Base-by-base conservation (phyloP, 2,329 filamentous ascomycete species). In the Trichoderma sp. region DNA sequence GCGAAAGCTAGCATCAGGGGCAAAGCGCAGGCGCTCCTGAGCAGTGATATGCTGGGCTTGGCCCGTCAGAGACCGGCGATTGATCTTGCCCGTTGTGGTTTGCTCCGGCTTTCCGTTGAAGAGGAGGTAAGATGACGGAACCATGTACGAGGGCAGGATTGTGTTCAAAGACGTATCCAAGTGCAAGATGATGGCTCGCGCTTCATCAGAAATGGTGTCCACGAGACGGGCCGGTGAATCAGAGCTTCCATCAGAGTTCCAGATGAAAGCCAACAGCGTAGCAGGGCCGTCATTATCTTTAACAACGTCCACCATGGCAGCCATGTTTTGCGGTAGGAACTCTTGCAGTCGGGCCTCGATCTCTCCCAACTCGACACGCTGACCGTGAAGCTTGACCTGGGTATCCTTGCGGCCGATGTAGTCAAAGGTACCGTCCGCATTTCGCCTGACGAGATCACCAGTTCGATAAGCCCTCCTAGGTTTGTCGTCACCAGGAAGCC, bases 81-180 rank as follows among this genome's bases (percentile, higher is more conserved):
- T 66, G 3, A 69, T 24, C 58, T 70, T 70, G 19, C 59, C 63
- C 3, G 69, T 68, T 10, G 47, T 17, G 4, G 68, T 65, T 17
- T 63, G 67, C 21, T 60, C 45, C 12, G 68, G 69, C 61, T 68
- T 68, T 45, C 64, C 67, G 15, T 9, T 3, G 41, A 67, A 69
- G 12, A 61, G 63, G 19, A 70, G 66, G 48, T 66, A 70, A 34
- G 63, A 39, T 3, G 68, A 62, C 2, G 68, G 69, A 21, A 70
- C 45, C 69, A 70, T 70, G 56, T 70, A 70, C 2, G 24, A 21
- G 2, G 69, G 69, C 21, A 69, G 52, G 14, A 54, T n/a, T 6
- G 63, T 30, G 21, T 28, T 52, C 4, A 68, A 19, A 7, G 62
- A 30, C 10, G 56, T 56, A 17, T 61, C 44, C 12, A 68, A 47